Evolutionary conservation across 2,329 filamentous ascomycete species (phyloP).

Genomic region (Dendrostoma leiphaemia): DNA sequence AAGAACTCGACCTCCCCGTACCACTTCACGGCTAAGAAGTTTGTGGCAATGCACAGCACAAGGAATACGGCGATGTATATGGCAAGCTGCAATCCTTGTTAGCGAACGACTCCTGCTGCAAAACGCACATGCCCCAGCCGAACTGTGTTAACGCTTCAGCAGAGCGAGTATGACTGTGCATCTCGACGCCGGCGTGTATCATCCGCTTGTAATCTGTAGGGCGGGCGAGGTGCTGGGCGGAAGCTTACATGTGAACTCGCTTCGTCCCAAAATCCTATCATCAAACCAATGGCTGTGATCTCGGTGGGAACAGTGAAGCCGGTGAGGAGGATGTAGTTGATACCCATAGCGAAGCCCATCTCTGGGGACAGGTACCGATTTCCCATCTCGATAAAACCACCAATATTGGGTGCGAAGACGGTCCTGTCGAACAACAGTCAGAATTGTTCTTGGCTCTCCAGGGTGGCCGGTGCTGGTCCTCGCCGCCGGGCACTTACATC

Average conservation of each 20-base stretch:
- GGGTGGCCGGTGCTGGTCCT: too few relatives aligned
- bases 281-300: constrained; percentile 21
- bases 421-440: constrained; percentile 16
- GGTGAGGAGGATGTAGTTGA: constrained; percentile 23
- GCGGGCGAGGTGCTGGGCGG: too few relatives aligned
- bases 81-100: not conserved
- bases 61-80: constrained; percentile 21
- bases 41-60: constrained; percentile 19
- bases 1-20: constrained; percentile 16
- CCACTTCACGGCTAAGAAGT: constrained; percentile 18
- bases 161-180: too few relatives aligned
- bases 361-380: constrained; percentile 24
- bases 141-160: too few relatives aligned
- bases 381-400: constrained; percentile 25
- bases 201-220: too few relatives aligned
- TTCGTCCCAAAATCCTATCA: constrained; percentile 24
- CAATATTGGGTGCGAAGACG: constrained; percentile 23
- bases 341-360: constrained; percentile 23
- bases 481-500: constrained; percentile 36
- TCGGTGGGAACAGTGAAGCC: constrained; percentile 23
- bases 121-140: too few relatives aligned
- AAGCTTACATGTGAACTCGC: constrained; percentile 5
- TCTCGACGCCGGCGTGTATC: too few relatives aligned
- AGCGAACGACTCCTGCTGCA: not conserved
- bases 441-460: not conserved